Conservation (phyloP, 345 rosid genomes). For the Eucalyptus tenuipes region DNA sequence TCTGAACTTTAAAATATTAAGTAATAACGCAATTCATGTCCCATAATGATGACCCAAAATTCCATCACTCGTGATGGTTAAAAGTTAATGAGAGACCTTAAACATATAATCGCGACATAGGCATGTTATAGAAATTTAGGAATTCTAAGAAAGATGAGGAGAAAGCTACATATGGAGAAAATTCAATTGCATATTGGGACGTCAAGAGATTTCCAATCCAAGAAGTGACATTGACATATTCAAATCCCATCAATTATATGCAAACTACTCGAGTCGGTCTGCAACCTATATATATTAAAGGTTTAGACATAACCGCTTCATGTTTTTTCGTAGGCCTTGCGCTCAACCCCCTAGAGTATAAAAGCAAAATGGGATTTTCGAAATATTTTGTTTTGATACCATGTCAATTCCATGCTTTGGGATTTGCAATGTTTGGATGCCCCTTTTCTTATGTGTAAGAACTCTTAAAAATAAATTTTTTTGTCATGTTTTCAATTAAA, state of each 20-base stretch:
- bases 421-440: no score
- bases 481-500: no score
- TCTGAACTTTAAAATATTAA: not conserved
- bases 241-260: not conserved
- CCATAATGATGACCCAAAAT: not conserved
- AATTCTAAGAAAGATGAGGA: not conserved
- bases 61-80: no score
- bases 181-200: not conserved
- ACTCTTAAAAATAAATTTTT: no score
- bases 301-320: not conserved
- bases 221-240: not conserved
- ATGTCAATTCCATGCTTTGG: not conserved
- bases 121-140: not conserved
- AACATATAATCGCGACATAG: not conserved
- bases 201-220: not conserved
- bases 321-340: not conserved
- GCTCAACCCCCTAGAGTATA: not conserved
- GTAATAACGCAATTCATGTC: not conserved
- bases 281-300: fast-evolving
- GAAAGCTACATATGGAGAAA: not conserved
- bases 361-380: not conserved
- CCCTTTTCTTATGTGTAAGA: no score
- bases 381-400: not conserved
- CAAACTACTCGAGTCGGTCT: not conserved
- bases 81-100: not conserved